These are phyloP conservation scores for Candida suzukii DNA, from an alignment of 805 yeast genomes.

Conservation along the genomic window DNA sequence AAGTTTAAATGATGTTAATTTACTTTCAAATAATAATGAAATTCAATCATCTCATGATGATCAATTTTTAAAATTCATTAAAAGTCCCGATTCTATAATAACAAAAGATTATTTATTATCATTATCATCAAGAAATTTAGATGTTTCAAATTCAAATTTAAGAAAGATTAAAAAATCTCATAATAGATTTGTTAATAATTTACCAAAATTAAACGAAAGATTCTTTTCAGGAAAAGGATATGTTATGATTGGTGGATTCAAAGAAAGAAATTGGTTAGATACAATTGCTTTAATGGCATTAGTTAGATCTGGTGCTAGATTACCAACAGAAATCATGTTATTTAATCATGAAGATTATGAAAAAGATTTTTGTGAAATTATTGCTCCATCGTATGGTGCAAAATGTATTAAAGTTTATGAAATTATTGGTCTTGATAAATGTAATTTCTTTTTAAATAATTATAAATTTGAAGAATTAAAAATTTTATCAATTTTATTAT, in stretches of 20 bases:
- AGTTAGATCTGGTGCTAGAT: slow-evolving; percentile 33
- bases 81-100: background rate
- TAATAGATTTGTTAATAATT: background rate
- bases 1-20: background rate
- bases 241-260: slow-evolving; percentile 38
- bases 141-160: background rate
- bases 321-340: slow-evolving; percentile 39
- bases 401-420: slow-evolving; percentile 35
- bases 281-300: slow-evolving; percentile 32
- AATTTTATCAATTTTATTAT: background rate
- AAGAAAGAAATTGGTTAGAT: slow-evolving; percentile 33
- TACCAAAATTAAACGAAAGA: slow-evolving; percentile 13
- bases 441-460: slow-evolving; percentile 7
- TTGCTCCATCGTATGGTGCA: slow-evolving; percentile 33
- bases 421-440: slow-evolving; percentile 22
- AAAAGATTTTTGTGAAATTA: slow-evolving; percentile 28
- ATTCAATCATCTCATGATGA: no score
- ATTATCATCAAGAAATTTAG: background rate
- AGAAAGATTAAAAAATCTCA: background rate
- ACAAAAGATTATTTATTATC: background rate
- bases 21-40: no score
- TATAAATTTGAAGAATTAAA: slow-evolving; percentile 6
- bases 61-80: background rate
- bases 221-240: slow-evolving; percentile 23
- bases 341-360: slow-evolving; percentile 34